These are phyloP conservation scores for Mycena belliarum DNA, from an alignment of 768 basidiomycete genomes.

Conservation along the genomic window DNA sequence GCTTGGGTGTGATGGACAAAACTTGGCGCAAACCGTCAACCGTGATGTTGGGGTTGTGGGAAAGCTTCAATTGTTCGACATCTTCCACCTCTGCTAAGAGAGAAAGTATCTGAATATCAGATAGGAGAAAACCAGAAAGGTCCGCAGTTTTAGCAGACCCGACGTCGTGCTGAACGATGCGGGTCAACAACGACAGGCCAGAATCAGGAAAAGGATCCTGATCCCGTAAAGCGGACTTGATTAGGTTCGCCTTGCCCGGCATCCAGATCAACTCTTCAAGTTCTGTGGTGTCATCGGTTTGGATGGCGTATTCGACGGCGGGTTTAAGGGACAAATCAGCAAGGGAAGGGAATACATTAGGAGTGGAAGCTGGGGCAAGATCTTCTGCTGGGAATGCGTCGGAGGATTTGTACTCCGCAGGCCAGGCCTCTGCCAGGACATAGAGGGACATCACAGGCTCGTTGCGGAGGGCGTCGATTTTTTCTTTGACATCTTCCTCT, in stretches of 20 bases:
- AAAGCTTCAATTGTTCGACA: constrained; percentile 28
- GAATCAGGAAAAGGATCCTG: constrained; percentile 28
- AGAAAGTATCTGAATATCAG: constrained; percentile 26
- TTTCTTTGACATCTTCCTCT: constrained; percentile 17
- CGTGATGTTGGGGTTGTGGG: constrained; percentile 28
- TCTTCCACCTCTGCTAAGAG: constrained; percentile 6
- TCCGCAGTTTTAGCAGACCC: constrained; percentile 22
- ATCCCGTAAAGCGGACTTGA: constrained; percentile 23
- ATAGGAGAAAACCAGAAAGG: constrained; percentile 27
- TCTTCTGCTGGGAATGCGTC: neutral
- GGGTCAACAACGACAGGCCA: constrained; percentile 27
- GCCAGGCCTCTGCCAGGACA: constrained; percentile 29
- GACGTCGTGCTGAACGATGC: constrained; percentile 20
- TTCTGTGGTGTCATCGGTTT: constrained; percentile 23
- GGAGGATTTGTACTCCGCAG: constrained; percentile 18
- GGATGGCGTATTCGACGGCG: constrained; percentile 28
- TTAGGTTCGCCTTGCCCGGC: constrained; percentile 28
- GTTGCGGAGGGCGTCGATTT: constrained; percentile 20
- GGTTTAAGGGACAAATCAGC: constrained; percentile 28
- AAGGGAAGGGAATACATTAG: constrained; percentile 25
- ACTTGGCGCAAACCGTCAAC: constrained; percentile 25
- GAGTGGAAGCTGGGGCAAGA: neutral
- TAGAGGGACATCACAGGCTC: constrained; percentile 21
- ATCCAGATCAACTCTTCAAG: constrained; percentile 32
- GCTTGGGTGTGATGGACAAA: constrained; percentile 21